These are phyloP conservation scores for Starmerella ratchasimensis DNA, from an alignment of 805 yeast species.

Conservation along the genomic window DNA sequence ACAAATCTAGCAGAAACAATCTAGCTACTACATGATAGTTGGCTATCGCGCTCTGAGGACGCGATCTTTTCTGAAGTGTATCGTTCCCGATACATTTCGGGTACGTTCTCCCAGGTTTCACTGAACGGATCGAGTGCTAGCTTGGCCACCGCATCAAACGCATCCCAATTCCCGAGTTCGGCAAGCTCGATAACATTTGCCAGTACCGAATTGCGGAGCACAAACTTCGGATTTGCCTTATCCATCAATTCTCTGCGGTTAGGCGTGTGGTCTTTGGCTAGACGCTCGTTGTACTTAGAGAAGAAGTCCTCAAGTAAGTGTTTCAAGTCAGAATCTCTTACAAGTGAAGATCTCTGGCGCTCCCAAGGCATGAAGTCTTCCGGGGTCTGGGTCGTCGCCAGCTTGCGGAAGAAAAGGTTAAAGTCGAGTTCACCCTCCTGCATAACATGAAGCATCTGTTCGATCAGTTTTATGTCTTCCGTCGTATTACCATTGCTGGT, in stretches of 20 bases:
- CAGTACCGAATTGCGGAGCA: constrained; percentile 75
- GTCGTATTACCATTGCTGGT: constrained; percentile 27
- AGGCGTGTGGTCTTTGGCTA: constrained; percentile 29
- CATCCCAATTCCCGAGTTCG: constrained; percentile 35
- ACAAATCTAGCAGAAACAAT: neutral
- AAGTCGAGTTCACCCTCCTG: constrained; percentile 56
- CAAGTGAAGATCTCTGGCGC: constrained; percentile 25
- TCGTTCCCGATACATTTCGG: constrained; percentile 44
- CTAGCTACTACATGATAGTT: constrained; percentile 50
- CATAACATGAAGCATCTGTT: constrained; percentile 49
- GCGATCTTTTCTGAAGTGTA: constrained; percentile 35
- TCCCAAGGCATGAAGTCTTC: constrained; percentile 26
- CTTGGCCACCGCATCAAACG: constrained; percentile 44
- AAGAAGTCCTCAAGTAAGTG: constrained; percentile 45
- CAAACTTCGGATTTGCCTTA: constrained; percentile 57
- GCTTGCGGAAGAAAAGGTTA: constrained; percentile 57
- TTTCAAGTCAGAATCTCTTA: constrained; percentile 26
- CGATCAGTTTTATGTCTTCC: constrained; percentile 31
- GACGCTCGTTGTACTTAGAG: constrained; percentile 33
- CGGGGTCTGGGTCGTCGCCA: constrained; percentile 32
- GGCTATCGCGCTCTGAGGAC: constrained; percentile 44
- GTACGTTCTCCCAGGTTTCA: constrained; percentile 37
- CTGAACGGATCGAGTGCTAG: constrained; percentile 74
- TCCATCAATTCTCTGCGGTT: constrained; percentile 36
- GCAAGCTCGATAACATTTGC: constrained; percentile 64